Evolutionary conservation across 495 filamentous ascomycete genomes (phyloP).

Genomic region (Xylaria nigripes): DNA sequence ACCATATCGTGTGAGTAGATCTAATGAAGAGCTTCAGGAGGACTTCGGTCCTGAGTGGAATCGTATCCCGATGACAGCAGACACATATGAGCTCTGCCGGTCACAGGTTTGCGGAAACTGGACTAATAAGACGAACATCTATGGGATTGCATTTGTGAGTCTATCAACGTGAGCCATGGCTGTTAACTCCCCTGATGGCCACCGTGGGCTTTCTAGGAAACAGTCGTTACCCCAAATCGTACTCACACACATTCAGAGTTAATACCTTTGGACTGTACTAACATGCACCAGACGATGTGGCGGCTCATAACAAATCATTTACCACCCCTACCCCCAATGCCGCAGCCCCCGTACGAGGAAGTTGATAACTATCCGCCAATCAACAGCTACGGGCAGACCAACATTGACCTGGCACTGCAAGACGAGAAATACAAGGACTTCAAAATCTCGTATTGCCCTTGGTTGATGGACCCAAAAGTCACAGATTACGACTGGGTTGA

Average conservation of each 20-base stretch:
- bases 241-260: background rate
- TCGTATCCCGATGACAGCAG: background rate
- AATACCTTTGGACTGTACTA: background rate
- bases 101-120: conserved; percentile 9
- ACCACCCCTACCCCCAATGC: conserved; percentile 1
- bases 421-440: background rate
- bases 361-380: background rate
- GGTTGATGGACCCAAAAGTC: conserved; percentile 1
- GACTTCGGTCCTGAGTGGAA: conserved; percentile 19
- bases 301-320: conserved; percentile 7
- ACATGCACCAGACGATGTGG: conserved; percentile 18
- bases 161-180: background rate
- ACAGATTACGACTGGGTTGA: conserved; percentile 11
- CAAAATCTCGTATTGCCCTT: conserved; percentile 14
- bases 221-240: too few species aligned
- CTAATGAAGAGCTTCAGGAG: conserved; percentile 13
- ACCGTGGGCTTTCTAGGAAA: too few species aligned
- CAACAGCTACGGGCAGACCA: background rate
- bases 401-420: background rate
- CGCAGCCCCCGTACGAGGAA: conserved; percentile 9
- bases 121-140: conserved; percentile 17
- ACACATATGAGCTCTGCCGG: conserved; percentile 2
- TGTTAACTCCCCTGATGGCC: too few species aligned
- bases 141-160: conserved; percentile 16
- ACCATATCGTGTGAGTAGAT: background rate